Base-by-base conservation (phyloP, 2,329 filamentous ascomycete species). In the Chaetomium olivaceum region DNA sequence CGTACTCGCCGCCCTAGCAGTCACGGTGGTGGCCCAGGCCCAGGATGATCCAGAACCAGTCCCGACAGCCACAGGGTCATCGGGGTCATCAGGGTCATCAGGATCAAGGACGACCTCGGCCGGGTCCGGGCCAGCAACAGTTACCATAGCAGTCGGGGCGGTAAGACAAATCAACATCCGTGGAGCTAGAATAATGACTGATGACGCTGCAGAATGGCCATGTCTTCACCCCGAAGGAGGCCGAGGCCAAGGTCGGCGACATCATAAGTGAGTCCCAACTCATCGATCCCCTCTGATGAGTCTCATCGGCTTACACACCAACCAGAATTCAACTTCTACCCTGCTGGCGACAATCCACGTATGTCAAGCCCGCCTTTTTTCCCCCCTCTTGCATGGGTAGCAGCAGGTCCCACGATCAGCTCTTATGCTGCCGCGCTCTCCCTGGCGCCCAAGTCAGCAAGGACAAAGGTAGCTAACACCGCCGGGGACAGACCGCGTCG, bases 301-400 rank as follows among this genome's bases (percentile, higher is more conserved):
- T 21, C 27, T 46, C 5, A 16, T 57, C 61, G 56, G 71, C 67
- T 70, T 51, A 66, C 58, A 59, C 21, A 8, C 7, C 51, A 16
- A 25, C 12, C 61, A 79, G 80, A 84, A 67, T 90, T 86, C 74
- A 78, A 82, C 52, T 89, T 90, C 72, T 89, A 85, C 69, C 86
- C 87, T 1, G 80, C 80, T 25, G 87, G 85, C 60, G 88, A 57
- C 31, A 57, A 57, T 21, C 54, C 54, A 39, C 54, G 54, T 57
- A 57, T 39, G 54, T 39, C 12, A 54, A 29, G 3, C 39, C 39
- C 6, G 39, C 39, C 16, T 6, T 43, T 43, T 14, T 43, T n/a
- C 16, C n/a, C 16, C 7, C 7, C 5, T 19, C 39, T 43, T 19
- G 2, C 39, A 19, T n/a, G 39, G 16, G 16, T n/a, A 7, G 16